These are phyloP conservation scores for Cyclocybe cylindracea DNA, from an alignment of 768 basidiomycete genomes.

Conservation along the genomic window DNA sequence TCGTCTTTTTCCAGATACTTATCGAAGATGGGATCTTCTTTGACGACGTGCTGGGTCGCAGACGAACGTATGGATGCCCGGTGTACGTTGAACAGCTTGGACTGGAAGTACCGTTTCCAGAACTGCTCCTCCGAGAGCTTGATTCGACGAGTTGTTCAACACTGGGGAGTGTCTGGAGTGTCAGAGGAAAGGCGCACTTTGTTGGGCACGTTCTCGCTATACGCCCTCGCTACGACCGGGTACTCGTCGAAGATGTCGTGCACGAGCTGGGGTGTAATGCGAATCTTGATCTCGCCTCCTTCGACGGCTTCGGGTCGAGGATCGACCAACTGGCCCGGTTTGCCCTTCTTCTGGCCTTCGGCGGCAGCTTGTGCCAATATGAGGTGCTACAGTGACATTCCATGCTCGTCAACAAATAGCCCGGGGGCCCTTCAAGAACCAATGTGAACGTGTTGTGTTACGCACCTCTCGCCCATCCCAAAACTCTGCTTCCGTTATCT, in stretches of 20 bases:
- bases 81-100: slow-evolving; percentile 93
- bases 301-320: slow-evolving; percentile 85
- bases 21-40: slow-evolving; percentile 93
- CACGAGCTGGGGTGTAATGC: slow-evolving; percentile 88
- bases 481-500: slow-evolving; percentile 92
- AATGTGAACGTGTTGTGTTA: slow-evolving; percentile 10
- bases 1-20: slow-evolving; percentile 95
- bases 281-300: slow-evolving; percentile 84
- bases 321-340: slow-evolving; percentile 83
- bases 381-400: slow-evolving; percentile 53
- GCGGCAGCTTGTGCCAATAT: slow-evolving; percentile 74
- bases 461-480: slow-evolving; percentile 94
- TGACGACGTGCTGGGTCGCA: slow-evolving; percentile 80
- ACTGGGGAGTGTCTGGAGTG: neutral
- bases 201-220: slow-evolving; percentile 87
- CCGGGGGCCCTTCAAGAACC: slow-evolving; percentile 10
- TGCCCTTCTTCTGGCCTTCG: slow-evolving; percentile 77
- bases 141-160: slow-evolving; percentile 10
- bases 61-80: slow-evolving; percentile 90
- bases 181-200: slow-evolving; percentile 51
- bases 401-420: too few species aligned
- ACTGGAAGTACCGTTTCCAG: slow-evolving; percentile 97
- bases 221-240: slow-evolving; percentile 90
- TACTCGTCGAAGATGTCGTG: slow-evolving; percentile 98
- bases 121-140: slow-evolving; percentile 91